Evolutionary conservation across 148 eudicot genomes (phyloP).

Genomic region (Fagopyrum esculentum): DNA sequence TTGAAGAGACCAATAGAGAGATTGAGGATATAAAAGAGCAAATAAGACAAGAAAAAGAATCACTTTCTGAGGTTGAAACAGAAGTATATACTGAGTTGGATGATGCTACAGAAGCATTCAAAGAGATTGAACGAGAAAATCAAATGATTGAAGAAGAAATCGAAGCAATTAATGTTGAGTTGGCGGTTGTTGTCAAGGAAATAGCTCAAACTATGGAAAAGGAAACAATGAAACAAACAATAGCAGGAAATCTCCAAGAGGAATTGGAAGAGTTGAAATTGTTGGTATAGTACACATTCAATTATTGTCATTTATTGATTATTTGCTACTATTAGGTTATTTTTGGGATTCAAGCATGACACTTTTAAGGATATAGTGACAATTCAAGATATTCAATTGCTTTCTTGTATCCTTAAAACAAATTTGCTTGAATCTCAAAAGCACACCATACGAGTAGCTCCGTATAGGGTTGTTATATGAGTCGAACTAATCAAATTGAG

Average conservation of each 20-base stretch:
- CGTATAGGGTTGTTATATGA: too few relatives aligned
- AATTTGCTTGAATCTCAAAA: too few relatives aligned
- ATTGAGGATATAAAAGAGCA: constrained; percentile 44
- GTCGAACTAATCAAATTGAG: too few relatives aligned
- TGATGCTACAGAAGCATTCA: constrained; percentile 35
- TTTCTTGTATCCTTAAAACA: too few relatives aligned
- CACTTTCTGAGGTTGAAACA: constrained; percentile 30
- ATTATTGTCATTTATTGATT: too few relatives aligned
- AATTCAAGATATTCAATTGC: too few relatives aligned
- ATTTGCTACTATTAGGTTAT: too few relatives aligned
- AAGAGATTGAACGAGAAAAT: constrained; percentile 36
- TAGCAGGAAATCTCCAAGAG: constrained; percentile 22
- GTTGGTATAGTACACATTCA: too few relatives aligned
- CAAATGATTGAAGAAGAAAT: constrained; percentile 25
- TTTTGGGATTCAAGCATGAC: too few relatives aligned
- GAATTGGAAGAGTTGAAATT: constrained; percentile 35
- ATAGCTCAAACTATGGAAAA: constrained; percentile 26
- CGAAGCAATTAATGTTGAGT: constrained; percentile 42
- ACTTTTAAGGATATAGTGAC: too few relatives aligned
- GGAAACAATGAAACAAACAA: constrained; percentile 26
- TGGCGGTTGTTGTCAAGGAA: constrained; percentile 44
- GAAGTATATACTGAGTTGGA: constrained; percentile 35
- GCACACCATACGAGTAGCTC: too few relatives aligned
- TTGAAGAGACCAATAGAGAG: constrained; percentile 47
- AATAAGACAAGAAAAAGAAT: constrained; percentile 27